Base-by-base conservation (phyloP, 805 yeast species). In the Ogataea ganodermae region DNA sequence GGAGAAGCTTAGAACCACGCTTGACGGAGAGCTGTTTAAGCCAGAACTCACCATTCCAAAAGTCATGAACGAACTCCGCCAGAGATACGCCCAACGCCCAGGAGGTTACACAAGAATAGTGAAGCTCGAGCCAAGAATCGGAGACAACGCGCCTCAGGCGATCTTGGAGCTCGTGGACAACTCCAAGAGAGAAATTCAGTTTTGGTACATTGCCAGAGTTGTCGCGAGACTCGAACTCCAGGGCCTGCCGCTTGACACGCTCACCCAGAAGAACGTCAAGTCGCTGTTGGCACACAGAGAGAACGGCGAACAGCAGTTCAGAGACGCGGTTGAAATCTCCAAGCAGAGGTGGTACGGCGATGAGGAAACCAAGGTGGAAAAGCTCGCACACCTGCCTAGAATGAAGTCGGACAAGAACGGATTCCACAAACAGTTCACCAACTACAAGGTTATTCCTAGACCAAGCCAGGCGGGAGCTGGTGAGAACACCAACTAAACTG, bases 111-210 rank as follows among this genome's bases (percentile, higher is more conserved):
- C 97, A 2, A 80, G 98, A 56, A 80, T 92, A 45, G 70, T 90
- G 52, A 83, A 79, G 57, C 72, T 94, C 51, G 98, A 94, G 66
- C 89, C 91, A 14, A 76, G 98, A 55, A 67, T 84, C 39, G 91
- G 94, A 46, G 99, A 94, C 65, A 86, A 83, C 51, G 96, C 97
- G 0, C 91, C 91, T 26, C 94, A 88, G 75, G 83, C 94, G 0
- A 83, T 91, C 7, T 62, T 94, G 45, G 99, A 94, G 67, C 73
- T 94, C 40, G 95, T 92, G 1, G 96, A 87, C 57, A 66, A 60
- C 40, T 53, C 50, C 17, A 53, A 57, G 14, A 71, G 80, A 49
- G 96, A 89, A 62, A 76, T 87, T 74, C 80, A 84, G 57, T 77
- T 81, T 54, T 86, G 95, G 81, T 70, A 80, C 59, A 76, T 81